Evolutionary conservation across 2,329 filamentous ascomycete species (phyloP).

Genomic region (Penicillium sp.): DNA sequence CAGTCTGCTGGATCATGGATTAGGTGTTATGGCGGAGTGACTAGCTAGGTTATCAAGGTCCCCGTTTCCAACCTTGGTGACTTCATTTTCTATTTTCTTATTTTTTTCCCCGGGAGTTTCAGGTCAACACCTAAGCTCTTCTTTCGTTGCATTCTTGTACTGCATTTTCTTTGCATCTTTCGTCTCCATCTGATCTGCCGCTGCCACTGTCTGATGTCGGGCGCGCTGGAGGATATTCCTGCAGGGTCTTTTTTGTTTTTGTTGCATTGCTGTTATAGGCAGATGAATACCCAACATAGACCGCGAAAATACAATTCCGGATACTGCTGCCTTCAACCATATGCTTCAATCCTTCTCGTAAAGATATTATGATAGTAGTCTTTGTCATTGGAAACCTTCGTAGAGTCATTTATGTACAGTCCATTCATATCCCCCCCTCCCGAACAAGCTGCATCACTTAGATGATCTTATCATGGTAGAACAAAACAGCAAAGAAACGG

Average conservation of each 20-base stretch:
- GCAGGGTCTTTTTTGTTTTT: not conserved
- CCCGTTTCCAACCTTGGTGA: not conserved
- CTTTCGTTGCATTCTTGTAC: not conserved
- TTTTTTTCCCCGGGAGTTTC: not conserved
- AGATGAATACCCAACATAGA: not conserved
- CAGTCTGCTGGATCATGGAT: slow-evolving; percentile 45
- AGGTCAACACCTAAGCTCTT: not conserved
- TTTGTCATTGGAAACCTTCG: not conserved
- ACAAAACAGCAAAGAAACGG: not conserved
- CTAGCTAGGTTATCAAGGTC: slow-evolving; percentile 7
- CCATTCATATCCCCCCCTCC: not conserved
- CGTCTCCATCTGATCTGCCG: not conserved
- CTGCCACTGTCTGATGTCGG: not conserved
- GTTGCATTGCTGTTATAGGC: not conserved
- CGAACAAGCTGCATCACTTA: not conserved
- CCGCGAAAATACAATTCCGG: not conserved
- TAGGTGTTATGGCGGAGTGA: slow-evolving; percentile 28
- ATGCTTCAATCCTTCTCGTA: not conserved
- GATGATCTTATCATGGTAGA: not conserved
- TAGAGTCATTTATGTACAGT: slow-evolving; percentile 1
- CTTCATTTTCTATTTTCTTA: not conserved
- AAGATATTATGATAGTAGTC: not conserved
- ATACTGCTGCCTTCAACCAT: not conserved
- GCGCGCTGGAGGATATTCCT: not conserved
- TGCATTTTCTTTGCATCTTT: not conserved